Percentiles rank a stretch among this genome's conserved stretches.
These are phyloP conservation scores for Lachnellula arida DNA, from an alignment of 2,329 filamentous ascomycete species.

Conservation along the genomic window DNA sequence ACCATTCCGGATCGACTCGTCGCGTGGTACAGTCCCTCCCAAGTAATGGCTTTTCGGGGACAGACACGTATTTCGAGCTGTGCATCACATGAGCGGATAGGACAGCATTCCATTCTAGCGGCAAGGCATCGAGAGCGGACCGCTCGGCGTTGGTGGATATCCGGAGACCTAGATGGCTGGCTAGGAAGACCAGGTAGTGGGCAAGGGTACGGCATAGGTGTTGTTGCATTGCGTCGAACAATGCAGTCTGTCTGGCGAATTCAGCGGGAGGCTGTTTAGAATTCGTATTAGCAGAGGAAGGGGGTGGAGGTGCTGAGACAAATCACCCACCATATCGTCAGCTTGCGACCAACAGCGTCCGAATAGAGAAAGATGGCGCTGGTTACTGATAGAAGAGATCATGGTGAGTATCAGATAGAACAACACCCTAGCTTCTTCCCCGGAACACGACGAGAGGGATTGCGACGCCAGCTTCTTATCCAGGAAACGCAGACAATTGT, in stretches of 20 bases:
- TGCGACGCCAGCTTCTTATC: neutral
- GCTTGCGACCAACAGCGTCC: neutral
- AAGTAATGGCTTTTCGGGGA: too few species aligned
- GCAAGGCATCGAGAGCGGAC: neutral
- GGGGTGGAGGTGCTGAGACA: too few species aligned
- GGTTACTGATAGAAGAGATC: neutral
- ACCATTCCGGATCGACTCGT: too few species aligned
- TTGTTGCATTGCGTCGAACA: neutral
- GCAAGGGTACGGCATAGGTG: neutral
- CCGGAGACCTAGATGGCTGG: neutral
- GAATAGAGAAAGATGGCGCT: neutral
- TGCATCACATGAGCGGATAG: too few species aligned
- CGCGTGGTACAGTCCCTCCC: too few species aligned
- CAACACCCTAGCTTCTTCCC: neutral
- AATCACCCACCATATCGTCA: neutral
- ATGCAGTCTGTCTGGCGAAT: neutral
- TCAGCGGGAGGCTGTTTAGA: neutral
- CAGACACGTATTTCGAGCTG: too few species aligned
- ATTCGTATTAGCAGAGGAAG: too few species aligned
- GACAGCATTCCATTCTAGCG: neutral
- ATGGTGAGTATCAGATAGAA: neutral
- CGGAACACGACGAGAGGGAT: neutral
- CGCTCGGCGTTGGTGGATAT: neutral
- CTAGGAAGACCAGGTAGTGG: neutral
- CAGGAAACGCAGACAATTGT: neutral